phyloP scores from a whole-genome alignment of 148 eudicot species.

The Diospyros kaki region DNA sequence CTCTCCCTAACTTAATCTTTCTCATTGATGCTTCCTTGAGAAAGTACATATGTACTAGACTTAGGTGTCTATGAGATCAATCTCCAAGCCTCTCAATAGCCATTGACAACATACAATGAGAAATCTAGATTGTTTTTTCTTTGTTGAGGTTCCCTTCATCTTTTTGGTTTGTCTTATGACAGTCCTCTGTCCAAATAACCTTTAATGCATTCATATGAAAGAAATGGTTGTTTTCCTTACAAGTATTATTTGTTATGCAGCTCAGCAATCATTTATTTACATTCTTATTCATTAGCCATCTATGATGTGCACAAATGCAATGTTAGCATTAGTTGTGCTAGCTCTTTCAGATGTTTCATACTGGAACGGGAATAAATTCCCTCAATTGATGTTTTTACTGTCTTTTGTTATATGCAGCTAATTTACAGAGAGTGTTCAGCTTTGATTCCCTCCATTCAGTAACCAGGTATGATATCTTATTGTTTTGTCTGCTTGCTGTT shows the following conservation, averaged over 20 bases:
- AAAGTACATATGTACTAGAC: neutral
- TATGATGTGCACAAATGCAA: neutral
- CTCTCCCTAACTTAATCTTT: neutral
- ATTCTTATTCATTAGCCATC: neutral
- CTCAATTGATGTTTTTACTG: neutral
- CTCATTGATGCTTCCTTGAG: too few relatives aligned
- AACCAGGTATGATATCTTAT: constrained; percentile 44
- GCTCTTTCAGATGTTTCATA: neutral
- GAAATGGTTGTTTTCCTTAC: neutral
- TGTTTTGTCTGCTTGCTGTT: neutral
- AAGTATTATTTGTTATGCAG: neutral
- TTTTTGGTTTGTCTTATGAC: neutral
- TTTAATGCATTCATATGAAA: neutral
- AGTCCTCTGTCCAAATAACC: neutral
- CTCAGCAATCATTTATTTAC: neutral
- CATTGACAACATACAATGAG: neutral
- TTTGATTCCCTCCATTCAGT: constrained; percentile 64
- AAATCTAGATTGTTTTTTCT: neutral
- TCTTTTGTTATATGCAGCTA: constrained; percentile 38
- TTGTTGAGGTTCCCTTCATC: neutral
- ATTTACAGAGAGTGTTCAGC: constrained; percentile 46
- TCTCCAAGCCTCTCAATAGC: neutral
- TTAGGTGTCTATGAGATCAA: neutral
- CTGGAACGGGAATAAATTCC: neutral
- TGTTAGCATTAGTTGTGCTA: neutral